phyloP scores from a whole-genome alignment of 805 yeast species.

The Pichia deserticola region DNA sequence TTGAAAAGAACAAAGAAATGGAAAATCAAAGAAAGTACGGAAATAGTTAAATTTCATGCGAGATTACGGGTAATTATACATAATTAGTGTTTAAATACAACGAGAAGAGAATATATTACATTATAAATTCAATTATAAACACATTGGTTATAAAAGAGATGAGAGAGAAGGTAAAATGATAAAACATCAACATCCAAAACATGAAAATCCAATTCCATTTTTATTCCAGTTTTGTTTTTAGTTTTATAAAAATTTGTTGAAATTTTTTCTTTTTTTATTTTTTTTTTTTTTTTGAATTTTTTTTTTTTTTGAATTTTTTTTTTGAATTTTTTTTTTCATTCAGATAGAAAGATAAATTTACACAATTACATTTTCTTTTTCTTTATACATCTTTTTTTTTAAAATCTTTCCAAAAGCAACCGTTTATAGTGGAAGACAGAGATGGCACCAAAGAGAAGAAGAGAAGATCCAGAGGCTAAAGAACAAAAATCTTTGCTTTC shows the following conservation, averaged over 20 bases:
- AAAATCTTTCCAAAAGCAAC: not conserved
- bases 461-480: constrained; percentile 34
- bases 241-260: not conserved
- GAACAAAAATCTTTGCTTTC: constrained; percentile 23
- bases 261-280: not conserved
- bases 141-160: too few relatives aligned
- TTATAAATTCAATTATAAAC: too few relatives aligned
- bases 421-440: not conserved
- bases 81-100: too few relatives aligned
- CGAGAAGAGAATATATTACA: too few relatives aligned
- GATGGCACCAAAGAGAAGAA: constrained; percentile 37
- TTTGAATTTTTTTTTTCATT: not conserved
- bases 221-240: too few relatives aligned
- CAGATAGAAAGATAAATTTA: not conserved
- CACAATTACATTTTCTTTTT: not conserved
- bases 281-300: not conserved
- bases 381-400: not conserved
- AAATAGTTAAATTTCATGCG: too few relatives aligned
- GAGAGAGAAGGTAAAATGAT: too few relatives aligned
- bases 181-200: too few relatives aligned
- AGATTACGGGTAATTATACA: too few relatives aligned
- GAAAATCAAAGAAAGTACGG: too few relatives aligned
- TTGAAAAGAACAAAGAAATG: too few relatives aligned
- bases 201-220: too few relatives aligned
- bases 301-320: not conserved